Conservation (phyloP, 306 rosid species). For the Cajanus cajan region DNA sequence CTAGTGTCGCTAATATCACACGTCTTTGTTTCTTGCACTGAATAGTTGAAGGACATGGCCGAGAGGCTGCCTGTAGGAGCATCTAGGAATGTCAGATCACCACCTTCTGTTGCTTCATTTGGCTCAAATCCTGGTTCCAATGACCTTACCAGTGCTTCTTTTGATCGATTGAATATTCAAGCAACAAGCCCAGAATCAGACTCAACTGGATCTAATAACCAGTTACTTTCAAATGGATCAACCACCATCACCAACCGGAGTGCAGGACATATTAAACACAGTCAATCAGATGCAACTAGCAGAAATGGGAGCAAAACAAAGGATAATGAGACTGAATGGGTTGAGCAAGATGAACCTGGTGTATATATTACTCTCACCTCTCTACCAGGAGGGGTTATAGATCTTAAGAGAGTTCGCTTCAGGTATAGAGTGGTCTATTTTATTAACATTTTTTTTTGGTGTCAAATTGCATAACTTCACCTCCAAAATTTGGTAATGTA, state of each 20-base stretch:
- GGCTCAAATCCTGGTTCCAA: slow-evolving; percentile 59
- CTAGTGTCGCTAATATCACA: slow-evolving; percentile 19
- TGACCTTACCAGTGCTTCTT: slow-evolving; percentile 53
- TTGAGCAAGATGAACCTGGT: slow-evolving; percentile 96
- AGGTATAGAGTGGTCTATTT: slow-evolving; percentile 50
- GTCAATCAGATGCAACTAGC: slow-evolving; percentile 57
- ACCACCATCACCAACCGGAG: slow-evolving; percentile 52
- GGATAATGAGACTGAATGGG: slow-evolving; percentile 89
- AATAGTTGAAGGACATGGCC: slow-evolving; percentile 96
- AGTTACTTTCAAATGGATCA: slow-evolving; percentile 69
- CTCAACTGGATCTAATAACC: slow-evolving; percentile 61
- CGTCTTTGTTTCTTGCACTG: slow-evolving; percentile 22
- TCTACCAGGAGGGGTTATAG: slow-evolving; percentile 83
- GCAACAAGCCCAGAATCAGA: slow-evolving; percentile 63
- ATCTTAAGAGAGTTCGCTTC: slow-evolving; percentile 97
- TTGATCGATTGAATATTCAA: slow-evolving; percentile 65
- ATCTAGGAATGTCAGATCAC: slow-evolving; percentile 68
- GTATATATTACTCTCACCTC: slow-evolving; percentile 93
- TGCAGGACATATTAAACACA: slow-evolving; percentile 64
- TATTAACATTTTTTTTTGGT: not conserved
- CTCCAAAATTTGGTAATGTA: not conserved
- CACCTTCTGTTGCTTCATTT: slow-evolving; percentile 59
- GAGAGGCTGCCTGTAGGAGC: slow-evolving; percentile 95
- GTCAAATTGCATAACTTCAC: not conserved
- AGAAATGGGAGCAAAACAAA: slow-evolving; percentile 79